These are phyloP conservation scores for Lablab purpureus DNA, from an alignment of 306 rosid species.

Conservation along the genomic window DNA sequence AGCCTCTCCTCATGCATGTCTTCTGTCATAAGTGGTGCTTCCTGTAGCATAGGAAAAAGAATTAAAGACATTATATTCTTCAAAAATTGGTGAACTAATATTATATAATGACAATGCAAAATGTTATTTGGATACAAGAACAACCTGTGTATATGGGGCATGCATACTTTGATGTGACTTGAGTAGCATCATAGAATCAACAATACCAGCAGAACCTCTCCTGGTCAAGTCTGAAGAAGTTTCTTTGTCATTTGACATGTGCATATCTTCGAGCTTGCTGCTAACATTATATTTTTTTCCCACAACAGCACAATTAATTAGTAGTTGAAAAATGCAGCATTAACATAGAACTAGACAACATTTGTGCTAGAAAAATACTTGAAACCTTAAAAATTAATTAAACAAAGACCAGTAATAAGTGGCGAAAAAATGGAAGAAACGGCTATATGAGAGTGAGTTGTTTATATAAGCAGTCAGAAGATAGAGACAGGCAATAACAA, in stretches of 20 bases:
- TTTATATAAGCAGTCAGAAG: constrained; percentile 6
- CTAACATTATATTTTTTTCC: constrained; percentile 35
- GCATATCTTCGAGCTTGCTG: constrained; percentile 57
- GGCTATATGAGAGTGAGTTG: constrained; percentile 10
- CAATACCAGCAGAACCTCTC: constrained; percentile 86
- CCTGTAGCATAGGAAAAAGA: constrained; percentile 58
- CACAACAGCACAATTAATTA: constrained; percentile 54
- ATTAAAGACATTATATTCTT: constrained; percentile 36
- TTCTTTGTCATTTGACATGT: constrained; percentile 52
- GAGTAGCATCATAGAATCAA: constrained; percentile 80
- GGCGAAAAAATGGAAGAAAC: constrained; percentile 34
- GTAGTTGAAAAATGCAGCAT: constrained; percentile 55
- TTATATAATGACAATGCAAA: constrained; percentile 31
- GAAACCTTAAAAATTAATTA: constrained; percentile 1
- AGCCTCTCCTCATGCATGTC: constrained; percentile 99
- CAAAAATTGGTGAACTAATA: constrained; percentile 33
- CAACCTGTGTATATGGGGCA: constrained; percentile 93
- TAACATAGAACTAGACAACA: constrained; percentile 37
- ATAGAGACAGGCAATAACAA: constrained; percentile 43
- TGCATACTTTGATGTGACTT: constrained; percentile 87
- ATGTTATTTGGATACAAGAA: constrained; percentile 44
- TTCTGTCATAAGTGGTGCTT: constrained; percentile 95
- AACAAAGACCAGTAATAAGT: constrained; percentile 12
- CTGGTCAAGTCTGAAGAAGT: constrained; percentile 61
- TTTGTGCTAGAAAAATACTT: constrained; percentile 24